phyloP scores from a whole-genome alignment of 306 rosid genomes.

The Casuarina glauca region DNA sequence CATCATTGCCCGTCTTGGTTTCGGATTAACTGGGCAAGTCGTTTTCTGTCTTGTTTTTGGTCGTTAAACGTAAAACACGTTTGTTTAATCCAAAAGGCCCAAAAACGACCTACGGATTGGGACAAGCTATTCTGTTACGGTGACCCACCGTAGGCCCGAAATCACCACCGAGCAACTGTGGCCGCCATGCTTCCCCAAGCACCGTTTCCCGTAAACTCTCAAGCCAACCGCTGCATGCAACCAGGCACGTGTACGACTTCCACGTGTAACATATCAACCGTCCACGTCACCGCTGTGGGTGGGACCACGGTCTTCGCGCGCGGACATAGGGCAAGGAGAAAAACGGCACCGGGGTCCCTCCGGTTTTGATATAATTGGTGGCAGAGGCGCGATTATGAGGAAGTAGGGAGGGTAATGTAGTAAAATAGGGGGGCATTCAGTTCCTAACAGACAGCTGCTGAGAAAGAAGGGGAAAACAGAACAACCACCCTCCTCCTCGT shows the following conservation, averaged over 20 bases:
- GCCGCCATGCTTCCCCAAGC: slow-evolving; percentile 26
- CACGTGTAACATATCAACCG: slow-evolving; percentile 1
- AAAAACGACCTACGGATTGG: background rate
- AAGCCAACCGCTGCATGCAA: slow-evolving; percentile 1
- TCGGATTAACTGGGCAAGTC: no score
- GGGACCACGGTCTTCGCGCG: background rate
- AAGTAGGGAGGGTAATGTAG: slow-evolving; percentile 26
- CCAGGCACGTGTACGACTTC: slow-evolving; percentile 9
- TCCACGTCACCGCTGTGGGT: background rate
- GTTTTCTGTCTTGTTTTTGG: no score
- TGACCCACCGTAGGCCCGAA: slow-evolving; percentile 2
- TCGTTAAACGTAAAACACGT: background rate
- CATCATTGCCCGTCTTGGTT: no score
- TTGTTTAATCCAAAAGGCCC: background rate
- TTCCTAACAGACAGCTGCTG: slow-evolving; percentile 66
- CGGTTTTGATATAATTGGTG: slow-evolving; percentile 34
- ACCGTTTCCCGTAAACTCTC: background rate
- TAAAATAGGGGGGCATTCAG: slow-evolving; percentile 32
- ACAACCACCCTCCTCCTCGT: slow-evolving; percentile 38
- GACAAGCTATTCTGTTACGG: background rate
- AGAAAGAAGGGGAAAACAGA: slow-evolving; percentile 37
- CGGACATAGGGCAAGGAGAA: slow-evolving; percentile 3
- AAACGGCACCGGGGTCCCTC: slow-evolving; percentile 29
- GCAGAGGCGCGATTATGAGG: slow-evolving; percentile 31
- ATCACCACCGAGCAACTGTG: slow-evolving; percentile 19